These are phyloP conservation scores for Apiospora aurea DNA, from an alignment of 2,329 filamentous ascomycete species.

Conservation along the genomic window DNA sequence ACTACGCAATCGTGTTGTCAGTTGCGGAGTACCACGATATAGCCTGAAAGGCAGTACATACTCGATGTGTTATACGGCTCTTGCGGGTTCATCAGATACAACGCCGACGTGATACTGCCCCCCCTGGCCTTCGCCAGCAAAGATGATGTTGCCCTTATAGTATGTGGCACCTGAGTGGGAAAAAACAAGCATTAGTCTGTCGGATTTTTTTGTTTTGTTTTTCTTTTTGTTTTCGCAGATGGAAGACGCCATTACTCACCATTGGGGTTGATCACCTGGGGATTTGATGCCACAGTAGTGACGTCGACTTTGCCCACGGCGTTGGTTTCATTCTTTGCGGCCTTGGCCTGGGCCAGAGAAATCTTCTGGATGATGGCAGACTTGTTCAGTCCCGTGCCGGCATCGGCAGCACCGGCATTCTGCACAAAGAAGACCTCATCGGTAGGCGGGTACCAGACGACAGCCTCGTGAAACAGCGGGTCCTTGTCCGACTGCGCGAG, in stretches of 20 bases:
- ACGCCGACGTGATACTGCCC: conserved; percentile 45
- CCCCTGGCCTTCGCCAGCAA: conserved; percentile 59
- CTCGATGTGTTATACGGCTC: conserved; percentile 59
- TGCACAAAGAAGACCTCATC: conserved; percentile 63
- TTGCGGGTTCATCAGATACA: conserved; percentile 52
- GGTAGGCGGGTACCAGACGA: conserved; percentile 57
- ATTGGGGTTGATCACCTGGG: conserved; percentile 58
- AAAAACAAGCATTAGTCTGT: not conserved
- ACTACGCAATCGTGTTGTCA: conserved; percentile 37
- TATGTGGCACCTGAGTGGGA: conserved; percentile 58
- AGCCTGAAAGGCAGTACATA: conserved; percentile 30
- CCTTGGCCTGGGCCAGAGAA: conserved; percentile 51
- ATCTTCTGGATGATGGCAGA: conserved; percentile 60
- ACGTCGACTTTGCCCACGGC: conserved; percentile 50
- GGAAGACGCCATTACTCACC: conserved; percentile 42
- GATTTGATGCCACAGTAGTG: conserved; percentile 49
- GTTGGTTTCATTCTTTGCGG: conserved; percentile 46
- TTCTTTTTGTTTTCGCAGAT: no score
- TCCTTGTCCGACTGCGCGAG: conserved; percentile 53
- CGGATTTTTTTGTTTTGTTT: no score
- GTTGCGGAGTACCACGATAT: conserved; percentile 23
- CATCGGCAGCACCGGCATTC: conserved; percentile 53
- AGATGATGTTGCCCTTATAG: conserved; percentile 56
- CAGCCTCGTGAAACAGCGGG: conserved; percentile 63
- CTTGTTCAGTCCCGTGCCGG: conserved; percentile 58